phyloP scores from a whole-genome alignment of 805 yeast genomes.

The Huiozyma naganishii region DNA sequence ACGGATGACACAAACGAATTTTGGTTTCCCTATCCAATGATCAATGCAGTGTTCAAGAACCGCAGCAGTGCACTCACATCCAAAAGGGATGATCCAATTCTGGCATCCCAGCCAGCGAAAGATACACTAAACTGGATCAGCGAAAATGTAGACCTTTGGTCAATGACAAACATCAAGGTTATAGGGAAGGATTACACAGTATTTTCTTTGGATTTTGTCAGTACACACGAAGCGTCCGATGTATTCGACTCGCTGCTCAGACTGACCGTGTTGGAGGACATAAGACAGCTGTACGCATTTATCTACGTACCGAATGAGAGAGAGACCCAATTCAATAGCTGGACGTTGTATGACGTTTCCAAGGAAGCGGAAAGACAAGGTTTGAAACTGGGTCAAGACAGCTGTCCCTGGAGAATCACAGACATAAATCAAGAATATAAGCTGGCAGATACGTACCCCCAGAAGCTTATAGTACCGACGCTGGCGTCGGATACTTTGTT shows the following conservation, averaged over 20 bases:
- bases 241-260: constrained; percentile 64
- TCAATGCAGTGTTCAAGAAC: constrained; percentile 47
- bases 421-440: constrained; percentile 51
- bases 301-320: constrained; percentile 64
- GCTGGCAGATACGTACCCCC: constrained; percentile 71
- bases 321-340: constrained; percentile 48
- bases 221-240: constrained; percentile 49
- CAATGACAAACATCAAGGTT: constrained; percentile 48
- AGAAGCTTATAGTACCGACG: constrained; percentile 56
- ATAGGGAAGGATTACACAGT: constrained; percentile 79
- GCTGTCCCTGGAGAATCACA: constrained; percentile 59
- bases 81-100: constrained; percentile 8
- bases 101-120: constrained; percentile 1
- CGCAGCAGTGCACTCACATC: constrained; percentile 39
- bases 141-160: constrained; percentile 23
- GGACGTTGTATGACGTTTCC: constrained; percentile 56
- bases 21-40: constrained; percentile 88
- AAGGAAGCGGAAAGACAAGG: constrained; percentile 73
- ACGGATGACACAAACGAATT: constrained; percentile 42
- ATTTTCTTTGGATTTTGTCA: constrained; percentile 62
- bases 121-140: constrained; percentile 8
- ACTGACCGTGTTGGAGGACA: constrained; percentile 44
- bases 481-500: constrained; percentile 71
- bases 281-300: constrained; percentile 67
- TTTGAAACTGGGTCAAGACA: constrained; percentile 24